Base-by-base conservation (phyloP, 495 filamentous ascomycete species). In the Aspergillus nanangensis region DNA sequence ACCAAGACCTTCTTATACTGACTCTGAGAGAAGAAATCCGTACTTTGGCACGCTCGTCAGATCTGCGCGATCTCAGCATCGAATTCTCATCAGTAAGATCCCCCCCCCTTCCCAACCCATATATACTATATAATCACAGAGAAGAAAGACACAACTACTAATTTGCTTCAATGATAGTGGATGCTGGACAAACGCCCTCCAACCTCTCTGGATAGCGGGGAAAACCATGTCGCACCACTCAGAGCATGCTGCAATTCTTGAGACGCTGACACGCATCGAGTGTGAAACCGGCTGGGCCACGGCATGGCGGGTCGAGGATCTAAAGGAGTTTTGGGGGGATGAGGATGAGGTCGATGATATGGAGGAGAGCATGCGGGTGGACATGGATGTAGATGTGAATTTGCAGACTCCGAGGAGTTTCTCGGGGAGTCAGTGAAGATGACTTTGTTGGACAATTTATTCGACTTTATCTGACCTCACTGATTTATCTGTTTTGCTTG, bases 151-250 rank as follows among this genome's bases (percentile, higher is more conserved):
- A n/a, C n/a, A n/a, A n/a, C n/a, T n/a, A n/a, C n/a, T n/a, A n/a
- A n/a, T n/a, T n/a, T n/a, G 51, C 47, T 25, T 60, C 37, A 46
- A 17, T 45, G 25, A 56, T 43, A 66, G 69, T 52, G 69, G 69
- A 13, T 70, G 69, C 47, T 64, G 68, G 59, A 74, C 65, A 5
- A 74, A 74, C 55, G 65, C 67, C 8, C 64, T 75, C 3, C 71
- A 75, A 42, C 69, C 71, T 14, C 60, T 74, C 13, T 75, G 66
- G 67, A 52, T 74, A 17, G 72, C 72, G 2, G 72, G 72, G 5
- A 65, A 63, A 43, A 53, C 65, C 11, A 64, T 74, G 53, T 72
- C 65, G 8, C 69, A 75, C 53, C 57, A 62, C 37, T 63, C 60
- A 1, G 72, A 75, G 47, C 72, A 75, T 43, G 58, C 45, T 22